Percentiles rank a stretch among this genome's conserved stretches.
Conservation (phyloP, 768 basidiomycete genomes). For the Pholiota molesta region DNA sequence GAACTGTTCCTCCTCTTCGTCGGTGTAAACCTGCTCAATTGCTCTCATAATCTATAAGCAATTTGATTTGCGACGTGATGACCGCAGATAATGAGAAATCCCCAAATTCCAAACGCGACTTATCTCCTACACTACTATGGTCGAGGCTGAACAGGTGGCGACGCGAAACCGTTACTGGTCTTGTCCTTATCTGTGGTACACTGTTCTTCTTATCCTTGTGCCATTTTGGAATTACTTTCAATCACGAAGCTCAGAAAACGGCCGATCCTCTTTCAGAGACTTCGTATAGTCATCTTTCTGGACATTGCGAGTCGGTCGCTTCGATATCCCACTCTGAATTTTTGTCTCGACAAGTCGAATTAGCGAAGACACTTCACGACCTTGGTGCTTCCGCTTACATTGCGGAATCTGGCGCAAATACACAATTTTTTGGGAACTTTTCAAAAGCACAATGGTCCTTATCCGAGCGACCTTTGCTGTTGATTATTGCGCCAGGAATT, state of each 20-base stretch:
- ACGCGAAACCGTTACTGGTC: background rate
- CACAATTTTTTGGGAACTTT: conserved; percentile 75
- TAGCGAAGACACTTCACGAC: conserved; percentile 51
- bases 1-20: background rate
- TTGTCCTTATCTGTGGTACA: background rate
- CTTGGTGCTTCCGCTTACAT: conserved; percentile 71
- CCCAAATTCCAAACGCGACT: background rate
- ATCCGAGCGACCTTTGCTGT: conserved; percentile 78
- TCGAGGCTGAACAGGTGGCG: background rate
- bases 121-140: background rate
- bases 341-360: conserved; percentile 50
- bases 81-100: background rate
- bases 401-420: conserved; percentile 76
- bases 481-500: conserved; percentile 56
- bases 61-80: background rate
- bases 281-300: conserved; percentile 14
- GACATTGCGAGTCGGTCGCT: conserved; percentile 50
- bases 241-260: background rate
- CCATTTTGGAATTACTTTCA: background rate
- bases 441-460: conserved; percentile 64
- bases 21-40: background rate
- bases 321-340: conserved; percentile 53
- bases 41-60: background rate
- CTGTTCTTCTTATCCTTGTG: background rate
- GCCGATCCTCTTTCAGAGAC: background rate